Evolutionary conservation across 1,284 basidiomycete genomes (phyloP).

Genomic region (Tausonia pullulans): DNA sequence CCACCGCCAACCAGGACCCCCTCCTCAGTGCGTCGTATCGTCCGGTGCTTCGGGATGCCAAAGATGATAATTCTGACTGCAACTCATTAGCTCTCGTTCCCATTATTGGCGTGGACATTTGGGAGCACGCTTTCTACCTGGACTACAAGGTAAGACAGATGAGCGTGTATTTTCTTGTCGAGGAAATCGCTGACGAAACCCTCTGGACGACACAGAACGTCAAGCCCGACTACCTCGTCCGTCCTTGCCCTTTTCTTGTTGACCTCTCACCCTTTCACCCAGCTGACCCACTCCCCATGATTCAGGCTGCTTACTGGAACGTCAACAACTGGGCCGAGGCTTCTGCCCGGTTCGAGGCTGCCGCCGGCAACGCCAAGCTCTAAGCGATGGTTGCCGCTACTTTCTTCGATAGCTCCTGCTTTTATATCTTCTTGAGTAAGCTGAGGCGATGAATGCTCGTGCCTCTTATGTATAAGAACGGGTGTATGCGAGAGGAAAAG

Average conservation of each 20-base stretch:
- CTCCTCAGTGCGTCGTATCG: slow-evolving; percentile 44
- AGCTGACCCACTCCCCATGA: not conserved
- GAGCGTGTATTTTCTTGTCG: not conserved
- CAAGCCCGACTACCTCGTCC: slow-evolving; percentile 49
- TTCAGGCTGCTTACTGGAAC: slow-evolving; percentile 75
- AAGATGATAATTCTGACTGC: too few species aligned
- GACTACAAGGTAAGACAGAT: slow-evolving; percentile 44
- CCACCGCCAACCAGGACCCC: slow-evolving; percentile 95
- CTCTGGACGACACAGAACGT: slow-evolving; percentile 48
- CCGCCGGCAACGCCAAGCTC: too few species aligned
- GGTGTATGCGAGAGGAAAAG: too few species aligned
- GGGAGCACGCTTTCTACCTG: slow-evolving; percentile 55
- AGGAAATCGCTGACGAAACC: not conserved
- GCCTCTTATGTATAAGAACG: too few species aligned
- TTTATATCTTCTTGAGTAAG: too few species aligned
- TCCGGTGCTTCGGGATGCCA: too few species aligned
- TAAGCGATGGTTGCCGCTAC: too few species aligned
- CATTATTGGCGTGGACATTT: slow-evolving; percentile 92
- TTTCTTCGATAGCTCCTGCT: too few species aligned
- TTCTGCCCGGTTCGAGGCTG: slow-evolving; percentile 52
- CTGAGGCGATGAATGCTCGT: too few species aligned
- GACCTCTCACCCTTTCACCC: slow-evolving; percentile 5
- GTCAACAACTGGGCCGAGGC: slow-evolving; percentile 89
- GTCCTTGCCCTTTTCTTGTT: not conserved
- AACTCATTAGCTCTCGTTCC: slow-evolving; percentile 56